A percentile compares a stretch with the other conserved stretches of the same genome.
Conservation (phyloP, 805 yeast species). For the Lachancea sp. region DNA sequence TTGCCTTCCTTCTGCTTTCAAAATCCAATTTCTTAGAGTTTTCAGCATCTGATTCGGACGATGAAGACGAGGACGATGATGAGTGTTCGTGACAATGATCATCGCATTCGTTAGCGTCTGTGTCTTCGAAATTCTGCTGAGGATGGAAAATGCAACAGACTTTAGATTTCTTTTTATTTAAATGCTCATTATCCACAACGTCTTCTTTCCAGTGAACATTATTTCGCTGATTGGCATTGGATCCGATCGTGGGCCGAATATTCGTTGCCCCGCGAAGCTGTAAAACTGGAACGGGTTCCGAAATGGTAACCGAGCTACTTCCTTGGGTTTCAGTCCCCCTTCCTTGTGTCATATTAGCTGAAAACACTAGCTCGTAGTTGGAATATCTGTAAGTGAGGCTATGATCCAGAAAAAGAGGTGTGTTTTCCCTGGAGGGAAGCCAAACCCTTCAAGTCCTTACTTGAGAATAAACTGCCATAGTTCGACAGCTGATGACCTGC, state of each 20-base stretch:
- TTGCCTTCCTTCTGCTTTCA: slow-evolving; percentile 30
- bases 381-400: too few relatives aligned
- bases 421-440: too few relatives aligned
- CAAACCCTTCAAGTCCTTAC: too few relatives aligned
- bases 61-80: slow-evolving; percentile 21
- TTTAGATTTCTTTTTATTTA: slow-evolving; percentile 85
- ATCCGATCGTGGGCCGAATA: not conserved
- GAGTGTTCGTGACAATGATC: slow-evolving; percentile 15
- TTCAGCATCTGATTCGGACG: slow-evolving; percentile 39
- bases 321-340: not conserved
- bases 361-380: not conserved
- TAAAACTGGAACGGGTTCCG: slow-evolving; percentile 20
- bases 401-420: too few relatives aligned
- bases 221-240: slow-evolving; percentile 29
- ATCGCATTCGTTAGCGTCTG: slow-evolving; percentile 31
- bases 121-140: slow-evolving; percentile 52
- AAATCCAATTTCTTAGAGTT: slow-evolving; percentile 30
- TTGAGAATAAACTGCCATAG: too few relatives aligned
- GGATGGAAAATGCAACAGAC: slow-evolving; percentile 89
- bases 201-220: slow-evolving; percentile 80
- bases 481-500: too few relatives aligned
- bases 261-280: slow-evolving; percentile 20
- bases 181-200: slow-evolving; percentile 81
- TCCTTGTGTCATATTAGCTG: not conserved
- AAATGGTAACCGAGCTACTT: slow-evolving; percentile 13